A percentile compares a stretch with the other conserved stretches of the same genome.
Conservation (phyloP, 1,284 basidiomycete genomes). For the Sanghuangporus baumii region DNA sequence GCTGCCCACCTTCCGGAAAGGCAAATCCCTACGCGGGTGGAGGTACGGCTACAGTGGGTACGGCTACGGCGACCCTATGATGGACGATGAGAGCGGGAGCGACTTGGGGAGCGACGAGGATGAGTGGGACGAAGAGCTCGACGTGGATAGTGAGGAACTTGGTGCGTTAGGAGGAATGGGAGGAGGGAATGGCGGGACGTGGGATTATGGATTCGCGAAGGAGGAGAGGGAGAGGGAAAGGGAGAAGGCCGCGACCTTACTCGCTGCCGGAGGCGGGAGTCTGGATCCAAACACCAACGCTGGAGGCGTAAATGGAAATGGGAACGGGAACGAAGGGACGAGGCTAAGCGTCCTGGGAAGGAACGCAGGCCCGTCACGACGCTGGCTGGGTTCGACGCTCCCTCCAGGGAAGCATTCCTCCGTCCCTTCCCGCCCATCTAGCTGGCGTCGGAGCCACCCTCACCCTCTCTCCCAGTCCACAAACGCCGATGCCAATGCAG, state of each 20-base stretch:
- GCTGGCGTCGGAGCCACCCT: constrained; percentile 4
- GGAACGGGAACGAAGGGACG: neutral
- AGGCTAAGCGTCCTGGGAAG: neutral
- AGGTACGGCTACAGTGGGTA: neutral
- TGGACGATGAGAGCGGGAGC: constrained; percentile 2
- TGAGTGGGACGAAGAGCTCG: constrained; percentile 5
- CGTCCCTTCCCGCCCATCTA: constrained; percentile 4
- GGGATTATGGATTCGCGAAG: constrained; percentile 18
- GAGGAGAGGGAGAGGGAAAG: constrained; percentile 11
- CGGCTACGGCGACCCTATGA: neutral
- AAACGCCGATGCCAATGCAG: neutral
- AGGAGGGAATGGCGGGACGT: constrained; percentile 11
- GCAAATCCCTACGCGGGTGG: neutral
- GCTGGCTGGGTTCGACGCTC: neutral
- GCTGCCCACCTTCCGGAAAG: constrained; percentile 13
- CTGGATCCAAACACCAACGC: neutral
- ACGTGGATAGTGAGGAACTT: neutral
- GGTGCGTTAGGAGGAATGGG: neutral
- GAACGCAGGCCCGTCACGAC: neutral
- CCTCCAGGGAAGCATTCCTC: constrained; percentile 1
- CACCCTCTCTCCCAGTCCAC: neutral
- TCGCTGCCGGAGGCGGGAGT: neutral
- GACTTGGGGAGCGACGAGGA: neutral
- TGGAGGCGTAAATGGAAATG: neutral
- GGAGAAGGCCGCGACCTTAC: constrained; percentile 1